Evolutionary conservation across 78 protist species (phyloP).

Genomic region (Carpediemonas membranifera): DNA sequence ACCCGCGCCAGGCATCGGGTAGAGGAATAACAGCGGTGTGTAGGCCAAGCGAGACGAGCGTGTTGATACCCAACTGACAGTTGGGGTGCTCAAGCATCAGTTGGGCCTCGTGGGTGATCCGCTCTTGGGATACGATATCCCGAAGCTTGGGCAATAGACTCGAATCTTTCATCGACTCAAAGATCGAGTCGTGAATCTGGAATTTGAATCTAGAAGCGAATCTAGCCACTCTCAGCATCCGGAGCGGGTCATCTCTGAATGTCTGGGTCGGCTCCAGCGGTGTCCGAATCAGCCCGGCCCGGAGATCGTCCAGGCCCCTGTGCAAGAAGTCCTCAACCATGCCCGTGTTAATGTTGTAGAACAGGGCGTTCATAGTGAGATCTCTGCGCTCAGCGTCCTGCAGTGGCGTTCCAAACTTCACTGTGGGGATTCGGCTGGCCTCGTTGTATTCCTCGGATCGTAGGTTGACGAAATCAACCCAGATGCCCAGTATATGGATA

Average conservation of each 20-base stretch:
- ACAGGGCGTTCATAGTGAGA: constrained; percentile 81
- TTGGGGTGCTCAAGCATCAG: no score
- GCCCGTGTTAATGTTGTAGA: constrained; percentile 67
- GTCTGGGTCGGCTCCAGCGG: constrained; percentile 72
- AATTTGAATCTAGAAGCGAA: constrained; percentile 65
- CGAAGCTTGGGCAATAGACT: not conserved
- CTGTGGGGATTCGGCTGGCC: constrained; percentile 10
- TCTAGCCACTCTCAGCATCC: constrained; percentile 72
- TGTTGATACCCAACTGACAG: no score
- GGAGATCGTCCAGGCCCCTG: constrained; percentile 61
- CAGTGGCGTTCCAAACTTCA: constrained; percentile 63
- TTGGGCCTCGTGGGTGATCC: not conserved
- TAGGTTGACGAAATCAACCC: constrained; percentile 81
- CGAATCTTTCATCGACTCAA: not conserved
- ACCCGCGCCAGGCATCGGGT: no score
- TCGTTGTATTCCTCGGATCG: constrained; percentile 65
- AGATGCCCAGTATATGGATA: constrained; percentile 33
- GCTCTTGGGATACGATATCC: not conserved
- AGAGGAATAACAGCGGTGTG: no score
- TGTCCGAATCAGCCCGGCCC: constrained; percentile 51
- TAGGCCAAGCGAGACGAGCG: no score
- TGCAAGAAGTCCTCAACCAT: constrained; percentile 15
- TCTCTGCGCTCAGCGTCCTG: constrained; percentile 84
- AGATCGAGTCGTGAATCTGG: constrained; percentile 23
- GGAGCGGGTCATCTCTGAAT: constrained; percentile 85